phyloP scores from a whole-genome alignment of 306 rosid species.

The Vicia villosa region DNA sequence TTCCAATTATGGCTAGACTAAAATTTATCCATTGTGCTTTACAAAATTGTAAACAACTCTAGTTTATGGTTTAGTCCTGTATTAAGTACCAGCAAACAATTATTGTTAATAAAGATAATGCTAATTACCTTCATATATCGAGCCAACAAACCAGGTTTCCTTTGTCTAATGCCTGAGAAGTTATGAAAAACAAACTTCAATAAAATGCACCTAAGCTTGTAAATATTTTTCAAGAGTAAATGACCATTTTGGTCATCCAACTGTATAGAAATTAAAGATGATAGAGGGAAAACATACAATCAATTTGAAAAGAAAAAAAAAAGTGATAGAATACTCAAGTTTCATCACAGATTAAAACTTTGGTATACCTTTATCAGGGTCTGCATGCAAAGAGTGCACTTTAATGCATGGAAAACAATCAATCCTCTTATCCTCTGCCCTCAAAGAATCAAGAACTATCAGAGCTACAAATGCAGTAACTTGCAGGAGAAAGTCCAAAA shows the following conservation, averaged over 20 bases:
- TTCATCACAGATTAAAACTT: constrained; percentile 31
- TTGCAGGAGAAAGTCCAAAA: constrained; percentile 94
- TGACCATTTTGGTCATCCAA: constrained; percentile 20
- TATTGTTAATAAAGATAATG: not conserved
- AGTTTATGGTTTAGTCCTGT: constrained; percentile 17
- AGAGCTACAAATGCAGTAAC: constrained; percentile 95
- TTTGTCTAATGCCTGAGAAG: constrained; percentile 60
- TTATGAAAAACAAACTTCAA: constrained; percentile 39
- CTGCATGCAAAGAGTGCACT: constrained; percentile 53
- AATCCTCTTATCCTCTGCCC: constrained; percentile 87
- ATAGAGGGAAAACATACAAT: constrained; percentile 13
- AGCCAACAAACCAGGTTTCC: constrained; percentile 73
- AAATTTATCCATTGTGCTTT: constrained; percentile 16
- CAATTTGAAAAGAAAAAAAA: constrained; percentile 9
- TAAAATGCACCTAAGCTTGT: constrained; percentile 30
- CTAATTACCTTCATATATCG: constrained; percentile 89
- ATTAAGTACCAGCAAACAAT: constrained; percentile 7
- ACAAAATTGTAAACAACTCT: constrained; percentile 4
- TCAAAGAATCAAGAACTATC: constrained; percentile 78
- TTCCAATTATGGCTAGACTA: constrained; percentile 20
- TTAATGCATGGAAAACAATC: constrained; percentile 94
- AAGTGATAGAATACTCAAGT: constrained; percentile 23
- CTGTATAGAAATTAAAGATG: constrained; percentile 3
- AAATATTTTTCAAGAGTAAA: constrained; percentile 18
- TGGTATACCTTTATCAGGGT: constrained; percentile 67